Evolutionary conservation across 164 flowering plant genomes (phyloP).

Genomic region (Vitis rupestris): DNA sequence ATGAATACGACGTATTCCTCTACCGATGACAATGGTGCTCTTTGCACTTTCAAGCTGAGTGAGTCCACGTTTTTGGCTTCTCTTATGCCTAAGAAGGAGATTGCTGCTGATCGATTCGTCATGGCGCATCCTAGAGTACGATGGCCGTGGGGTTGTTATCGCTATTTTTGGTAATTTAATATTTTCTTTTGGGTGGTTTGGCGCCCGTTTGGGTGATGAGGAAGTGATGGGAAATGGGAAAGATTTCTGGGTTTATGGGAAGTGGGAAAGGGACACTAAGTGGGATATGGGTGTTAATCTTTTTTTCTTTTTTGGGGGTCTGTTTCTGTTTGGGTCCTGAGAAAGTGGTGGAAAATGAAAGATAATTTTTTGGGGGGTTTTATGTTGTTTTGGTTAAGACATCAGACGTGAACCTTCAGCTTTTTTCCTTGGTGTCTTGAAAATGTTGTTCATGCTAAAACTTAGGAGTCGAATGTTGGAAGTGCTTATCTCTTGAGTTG

Average conservation of each 20-base stretch:
- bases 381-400: no score
- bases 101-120: conserved; percentile 71
- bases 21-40: conserved; percentile 32
- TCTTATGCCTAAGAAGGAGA: conserved; percentile 89
- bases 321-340: no score
- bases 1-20: conserved; percentile 3
- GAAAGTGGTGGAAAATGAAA: no score
- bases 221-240: not conserved
- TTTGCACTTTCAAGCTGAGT: conserved; percentile 50
- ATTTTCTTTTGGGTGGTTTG: not conserved
- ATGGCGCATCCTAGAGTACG: conserved; percentile 57
- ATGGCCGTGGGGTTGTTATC: conserved; percentile 73
- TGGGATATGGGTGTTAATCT: no score
- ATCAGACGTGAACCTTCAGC: no score
- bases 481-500: not conserved
- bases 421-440: no score
- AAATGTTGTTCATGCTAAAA: no score
- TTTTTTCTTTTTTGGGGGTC: no score
- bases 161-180: conserved; percentile 76
- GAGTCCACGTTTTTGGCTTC: conserved; percentile 79
- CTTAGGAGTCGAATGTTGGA: no score
- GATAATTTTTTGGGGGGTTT: no score
- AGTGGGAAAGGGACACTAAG: not conserved
- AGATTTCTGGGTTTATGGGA: not conserved
- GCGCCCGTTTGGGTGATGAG: not conserved